Percentiles rank a stretch among this genome's conserved stretches.
Evolutionary conservation across 2,329 filamentous ascomycete genomes (phyloP).

Genomic region (Exophiala oligosperma): DNA sequence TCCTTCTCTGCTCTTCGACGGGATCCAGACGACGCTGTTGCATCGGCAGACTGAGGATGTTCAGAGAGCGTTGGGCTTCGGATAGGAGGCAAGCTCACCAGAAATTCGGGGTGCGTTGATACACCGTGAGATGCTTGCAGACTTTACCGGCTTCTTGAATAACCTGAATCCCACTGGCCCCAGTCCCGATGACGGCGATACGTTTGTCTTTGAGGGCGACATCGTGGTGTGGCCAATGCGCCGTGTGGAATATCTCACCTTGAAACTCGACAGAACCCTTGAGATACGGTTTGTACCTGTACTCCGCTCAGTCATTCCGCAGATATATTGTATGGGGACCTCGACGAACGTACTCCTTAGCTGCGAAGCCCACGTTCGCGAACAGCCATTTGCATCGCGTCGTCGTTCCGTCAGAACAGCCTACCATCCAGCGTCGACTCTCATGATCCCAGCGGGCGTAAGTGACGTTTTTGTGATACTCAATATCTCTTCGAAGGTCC

Average conservation of each 20-base stretch:
- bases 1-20: slow-evolving; percentile 41
- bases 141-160: slow-evolving; percentile 57
- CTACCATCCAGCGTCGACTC: slow-evolving; percentile 39
- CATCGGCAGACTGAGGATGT: slow-evolving; percentile 57
- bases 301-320: slow-evolving; percentile 36
- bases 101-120: slow-evolving; percentile 66
- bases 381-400: slow-evolving; percentile 39
- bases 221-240: slow-evolving; percentile 59
- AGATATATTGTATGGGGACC: slow-evolving; percentile 37
- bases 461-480: slow-evolving; percentile 37
- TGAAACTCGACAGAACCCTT: slow-evolving; percentile 59
- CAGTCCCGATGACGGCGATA: slow-evolving; percentile 64
- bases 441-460: slow-evolving; percentile 43
- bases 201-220: slow-evolving; percentile 59
- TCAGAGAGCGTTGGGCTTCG: slow-evolving; percentile 3
- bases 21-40: slow-evolving; percentile 37
- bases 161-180: slow-evolving; percentile 49
- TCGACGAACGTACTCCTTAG: slow-evolving; percentile 44
- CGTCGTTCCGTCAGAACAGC: slow-evolving; percentile 44
- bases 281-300: slow-evolving; percentile 60
- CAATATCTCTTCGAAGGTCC: slow-evolving; percentile 45
- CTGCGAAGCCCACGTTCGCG: slow-evolving; percentile 45
- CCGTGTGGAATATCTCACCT: slow-evolving; percentile 60
- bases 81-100: slow-evolving; percentile 21
- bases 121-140: slow-evolving; percentile 50